Conservation (phyloP, 441 rosid genomes). For the Jatropha podagrica region DNA sequence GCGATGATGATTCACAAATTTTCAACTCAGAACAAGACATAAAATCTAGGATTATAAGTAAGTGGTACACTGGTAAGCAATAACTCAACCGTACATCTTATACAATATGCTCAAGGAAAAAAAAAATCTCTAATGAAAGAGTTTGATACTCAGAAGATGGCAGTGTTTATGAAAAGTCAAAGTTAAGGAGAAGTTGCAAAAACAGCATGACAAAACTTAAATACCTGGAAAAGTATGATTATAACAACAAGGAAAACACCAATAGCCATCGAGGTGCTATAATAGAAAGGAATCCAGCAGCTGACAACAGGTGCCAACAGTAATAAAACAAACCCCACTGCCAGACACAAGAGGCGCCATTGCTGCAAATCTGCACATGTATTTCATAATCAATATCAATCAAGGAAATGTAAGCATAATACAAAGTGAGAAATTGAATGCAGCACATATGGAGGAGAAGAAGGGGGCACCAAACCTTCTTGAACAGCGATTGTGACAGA, state of each 20-base stretch:
- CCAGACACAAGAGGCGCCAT: conserved; percentile 85
- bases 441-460: conserved; percentile 8
- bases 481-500: conserved; percentile 45
- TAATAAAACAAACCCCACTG: conserved; percentile 54
- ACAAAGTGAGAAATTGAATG: background rate
- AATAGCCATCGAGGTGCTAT: conserved; percentile 91
- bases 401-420: conserved; percentile 2
- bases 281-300: conserved; percentile 93
- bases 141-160: too few relatives aligned
- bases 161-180: background rate
- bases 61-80: background rate
- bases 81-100: background rate
- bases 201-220: background rate
- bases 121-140: too few relatives aligned
- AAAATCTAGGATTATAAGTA: background rate
- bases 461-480: conserved; percentile 50
- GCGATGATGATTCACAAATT: conserved; percentile 1
- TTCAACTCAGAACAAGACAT: conserved; percentile 1
- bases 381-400: conserved; percentile 1
- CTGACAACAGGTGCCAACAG: conserved; percentile 81
- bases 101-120: background rate
- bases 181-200: background rate
- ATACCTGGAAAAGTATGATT: conserved; percentile 83
- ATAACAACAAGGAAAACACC: conserved; percentile 85
- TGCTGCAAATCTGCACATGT: conserved; percentile 61